Base-by-base conservation (phyloP, 1,284 basidiomycete genomes). In the Cryptococcus sp. region DNA sequence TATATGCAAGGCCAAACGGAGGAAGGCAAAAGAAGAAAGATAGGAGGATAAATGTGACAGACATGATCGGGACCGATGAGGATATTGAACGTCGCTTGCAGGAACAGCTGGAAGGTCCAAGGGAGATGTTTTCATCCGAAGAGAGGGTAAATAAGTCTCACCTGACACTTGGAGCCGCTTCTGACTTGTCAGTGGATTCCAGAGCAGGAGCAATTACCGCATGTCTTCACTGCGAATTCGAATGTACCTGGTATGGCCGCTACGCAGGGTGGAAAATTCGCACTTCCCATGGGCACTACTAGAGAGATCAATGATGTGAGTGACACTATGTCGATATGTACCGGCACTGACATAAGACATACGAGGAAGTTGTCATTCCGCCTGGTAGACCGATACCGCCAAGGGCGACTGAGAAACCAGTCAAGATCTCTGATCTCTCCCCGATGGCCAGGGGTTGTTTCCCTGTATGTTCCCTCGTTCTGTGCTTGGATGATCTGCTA, bases 361-460 rank as follows among this genome's bases (percentile, higher is more conserved):
- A 72, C 62, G 79, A 82, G 55, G 93, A 98, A 77, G 88, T 98
- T 19, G 82, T 84, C 24, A 81, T 99, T 31, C 96, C 96, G 2
- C 92, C 93, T 19, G 83, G 91, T 0, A 85, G 78, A 55, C 78
- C 84, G 1, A 80, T 97, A 1, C 91, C 93, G 1, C 85, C 87
- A 28, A 84, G 84, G 50, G 69, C 70, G 10, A 78, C 78, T 10
- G 96, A 98, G 72, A 82, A 85, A 19, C 81, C 88, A 2, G 81
- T 98, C 34, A 76, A 79, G 7, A 81, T 98, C 11, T 64, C 77
- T 4, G 86, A 91, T 53, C 81, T 98, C 28, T 88, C 94, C 45
- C 78, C 81, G 5, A 75, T 98, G 21, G 86, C 87, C 2, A 81
- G 78, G 62, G 86, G 88, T n/a, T 96, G 89, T 25, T 98, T 98